A percentile compares a stretch with the other conserved stretches of the same genome.
phyloP scores from a whole-genome alignment of 495 filamentous ascomycete genomes.

The Neurospora discreta region DNA sequence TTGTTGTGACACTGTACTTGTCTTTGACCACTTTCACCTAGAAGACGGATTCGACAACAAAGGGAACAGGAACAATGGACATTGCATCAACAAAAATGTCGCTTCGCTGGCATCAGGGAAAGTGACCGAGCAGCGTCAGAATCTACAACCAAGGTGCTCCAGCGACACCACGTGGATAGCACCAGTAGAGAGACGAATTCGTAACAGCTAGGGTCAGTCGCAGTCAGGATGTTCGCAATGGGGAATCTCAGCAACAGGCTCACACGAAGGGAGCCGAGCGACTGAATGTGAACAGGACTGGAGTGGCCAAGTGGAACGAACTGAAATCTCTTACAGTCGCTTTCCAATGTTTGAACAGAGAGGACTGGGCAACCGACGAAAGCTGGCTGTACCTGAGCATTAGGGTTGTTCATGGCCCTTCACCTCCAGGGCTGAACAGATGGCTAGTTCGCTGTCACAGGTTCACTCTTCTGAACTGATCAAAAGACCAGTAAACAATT shows the following conservation, averaged over 20 bases:
- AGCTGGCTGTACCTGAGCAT: neutral
- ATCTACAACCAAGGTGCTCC: neutral
- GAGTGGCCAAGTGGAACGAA: neutral
- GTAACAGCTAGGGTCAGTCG: neutral
- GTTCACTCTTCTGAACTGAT: no score
- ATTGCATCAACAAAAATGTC: neutral
- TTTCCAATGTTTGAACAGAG: neutral
- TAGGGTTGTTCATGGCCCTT: neutral
- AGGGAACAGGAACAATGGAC: neutral
- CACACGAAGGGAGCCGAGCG: neutral
- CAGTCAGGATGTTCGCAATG: neutral
- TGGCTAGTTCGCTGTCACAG: no score
- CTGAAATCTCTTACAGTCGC: neutral
- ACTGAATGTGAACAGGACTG: neutral
- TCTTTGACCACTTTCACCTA: neutral
- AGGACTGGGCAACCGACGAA: neutral
- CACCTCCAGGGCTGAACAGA: no score
- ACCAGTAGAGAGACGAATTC: neutral
- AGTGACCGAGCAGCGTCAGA: neutral
- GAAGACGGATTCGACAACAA: neutral
- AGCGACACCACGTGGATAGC: accelerated
- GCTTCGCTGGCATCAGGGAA: neutral
- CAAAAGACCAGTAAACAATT: neutral
- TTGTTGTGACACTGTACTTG: neutral
- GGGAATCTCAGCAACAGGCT: neutral